Base-by-base conservation (phyloP, 2,329 filamentous ascomycete species). In the Colletotrichum musae region DNA sequence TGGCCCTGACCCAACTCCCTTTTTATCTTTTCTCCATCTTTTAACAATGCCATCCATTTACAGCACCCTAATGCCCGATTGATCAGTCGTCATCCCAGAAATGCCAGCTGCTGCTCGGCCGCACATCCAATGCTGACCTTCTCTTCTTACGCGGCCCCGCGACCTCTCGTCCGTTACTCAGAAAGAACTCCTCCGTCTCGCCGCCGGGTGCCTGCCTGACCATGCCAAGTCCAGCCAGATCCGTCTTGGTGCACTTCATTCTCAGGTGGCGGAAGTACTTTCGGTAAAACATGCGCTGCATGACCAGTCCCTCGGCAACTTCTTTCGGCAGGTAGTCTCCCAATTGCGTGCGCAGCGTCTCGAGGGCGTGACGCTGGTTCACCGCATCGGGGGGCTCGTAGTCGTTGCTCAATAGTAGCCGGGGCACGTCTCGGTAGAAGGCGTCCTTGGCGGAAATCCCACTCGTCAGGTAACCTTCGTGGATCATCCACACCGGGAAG, bases 401-500 rank as follows among this genome's bases (percentile, higher is more conserved):
- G 41, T 68, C 64, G 16, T 70, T 68, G 53, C 64, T 64, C 18
- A 70, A 26, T 2, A 68, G 64, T 15, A 70, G 57, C 9, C 64
- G 57, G 26, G 59, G 65, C 9, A 71, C 59, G 24, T 65, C 65
- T 7, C 47, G 54, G 41, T 71, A 71, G 36, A 71, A 71, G 6
- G 59, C 59, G 54, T 60, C 52, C 59, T 68, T 68, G 24, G 66
- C 60, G 10, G 65, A 21, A 6, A 71, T 71, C 4, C 58, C 69
- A 26, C 64, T 64, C 12, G 65, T 70, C 2, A 71, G 51, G 36
- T 71, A 71, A 5, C 69, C 69, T 43, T 71, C 69, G 32, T 71
- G 69, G 28, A 71, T 69, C 69, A 71, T 71, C 69, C 69, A 71
- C 13, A 71, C 69, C 3, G 69, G 69, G 36, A 71, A 71, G 6